Evolutionary conservation across 202 grass and related monocot species (phyloP), one percentile per base, ranked within the genome.

Genomic region (Carex arenaria): DNA sequence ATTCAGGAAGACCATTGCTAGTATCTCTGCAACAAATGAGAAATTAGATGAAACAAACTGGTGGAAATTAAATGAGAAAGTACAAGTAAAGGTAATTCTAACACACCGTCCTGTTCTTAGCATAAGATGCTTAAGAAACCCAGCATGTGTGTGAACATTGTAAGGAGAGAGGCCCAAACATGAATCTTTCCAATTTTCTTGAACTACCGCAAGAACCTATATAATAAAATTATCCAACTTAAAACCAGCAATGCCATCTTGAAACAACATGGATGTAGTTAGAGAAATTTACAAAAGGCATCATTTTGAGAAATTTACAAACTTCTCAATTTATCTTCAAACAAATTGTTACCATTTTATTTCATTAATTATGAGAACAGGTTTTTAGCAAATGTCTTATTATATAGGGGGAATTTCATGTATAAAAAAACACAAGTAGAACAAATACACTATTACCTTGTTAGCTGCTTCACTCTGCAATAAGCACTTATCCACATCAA

Each of bases 191-290:
- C 96, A 98, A 55, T 51, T 89, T 84, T 90, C 91, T 93, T 98
- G 95, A 92, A 98, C 77, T 91, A 93, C 67, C 86, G 89, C 92
- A 95, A 98, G 92, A 93, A 98, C 95, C 95, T 98, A 91, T 80
- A 76, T 64, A 83, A 88, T 79, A 34, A 68, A 64, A 67, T 55
- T 30, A 67, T 67, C 5, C 68, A 53, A 67, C 17, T 5, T 18
- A 11, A 68, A 53, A 82, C 43, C 10, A 51, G 40, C 17, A 64
- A 63, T 80, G 10, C 18, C 43, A 64, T 80, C 10, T 61, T 38
- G 14, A 63, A 47, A 64, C 34, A 80, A 45, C 17, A 64, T 47
- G 18, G 9, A 80, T 47, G 42, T 74, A 74, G 5, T 63, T 23
- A 45, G 56, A 81, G 20, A 65, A 28, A 81, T 64, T 76, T 47